phyloP scores from a whole-genome alignment of 2,329 filamentous ascomycete species.

The Arthrobotrys conoides region DNA sequence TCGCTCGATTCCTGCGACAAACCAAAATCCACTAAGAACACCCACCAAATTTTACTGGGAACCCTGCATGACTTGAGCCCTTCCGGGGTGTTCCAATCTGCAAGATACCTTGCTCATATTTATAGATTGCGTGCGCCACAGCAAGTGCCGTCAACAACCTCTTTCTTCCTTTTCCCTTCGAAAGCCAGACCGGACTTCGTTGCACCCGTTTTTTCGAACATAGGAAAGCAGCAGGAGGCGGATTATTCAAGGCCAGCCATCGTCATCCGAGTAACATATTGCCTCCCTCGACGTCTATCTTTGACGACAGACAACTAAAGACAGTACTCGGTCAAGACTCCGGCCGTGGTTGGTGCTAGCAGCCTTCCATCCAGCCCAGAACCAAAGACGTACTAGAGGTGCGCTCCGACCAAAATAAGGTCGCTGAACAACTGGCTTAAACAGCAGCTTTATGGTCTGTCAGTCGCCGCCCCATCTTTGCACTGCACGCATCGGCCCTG shows the following conservation, averaged over 20 bases:
- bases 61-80: conserved; percentile 59
- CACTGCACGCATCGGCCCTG: conserved; percentile 11
- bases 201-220: conserved; percentile 47
- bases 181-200: conserved; percentile 53
- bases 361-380: conserved; percentile 42
- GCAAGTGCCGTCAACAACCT: conserved; percentile 58
- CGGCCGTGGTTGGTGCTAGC: conserved; percentile 58
- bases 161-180: conserved; percentile 47
- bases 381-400: conserved; percentile 57
- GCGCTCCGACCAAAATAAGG: conserved; percentile 39
- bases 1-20: conserved; percentile 60
- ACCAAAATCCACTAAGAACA: conserved; percentile 56
- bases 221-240: conserved; percentile 42
- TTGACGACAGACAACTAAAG: conserved; percentile 33
- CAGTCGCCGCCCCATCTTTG: conserved; percentile 52
- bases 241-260: conserved; percentile 55
- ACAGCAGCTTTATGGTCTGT: conserved; percentile 41
- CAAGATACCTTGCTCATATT: conserved; percentile 60
- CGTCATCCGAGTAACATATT: conserved; percentile 46
- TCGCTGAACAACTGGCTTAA: conserved; percentile 57
- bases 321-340: conserved; percentile 41
- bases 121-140: conserved; percentile 61
- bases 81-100: conserved; percentile 51
- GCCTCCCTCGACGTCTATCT: conserved; percentile 51
- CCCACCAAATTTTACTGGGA: conserved; percentile 60